phyloP scores from a whole-genome alignment of 2,329 filamentous ascomycete genomes.

The Akanthomyces lecanii region DNA sequence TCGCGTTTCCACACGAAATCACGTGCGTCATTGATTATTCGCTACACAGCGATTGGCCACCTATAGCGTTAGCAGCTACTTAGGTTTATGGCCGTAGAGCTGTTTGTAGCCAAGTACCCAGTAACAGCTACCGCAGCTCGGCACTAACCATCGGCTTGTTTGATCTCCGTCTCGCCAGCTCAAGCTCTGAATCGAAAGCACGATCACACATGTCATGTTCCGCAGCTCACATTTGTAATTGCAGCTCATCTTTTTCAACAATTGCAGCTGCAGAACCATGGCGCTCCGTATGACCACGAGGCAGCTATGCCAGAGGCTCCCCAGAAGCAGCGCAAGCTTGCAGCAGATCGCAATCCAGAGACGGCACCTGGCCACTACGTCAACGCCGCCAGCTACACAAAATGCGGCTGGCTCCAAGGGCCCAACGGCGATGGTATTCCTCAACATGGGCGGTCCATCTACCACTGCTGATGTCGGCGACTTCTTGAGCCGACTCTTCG shows the following conservation, averaged over 20 bases:
- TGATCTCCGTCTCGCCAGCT: slow-evolving; percentile 10
- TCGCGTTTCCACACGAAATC: slow-evolving; percentile 14
- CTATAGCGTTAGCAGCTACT: slow-evolving; percentile 1
- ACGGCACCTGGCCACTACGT: slow-evolving; percentile 34
- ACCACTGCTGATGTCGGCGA: slow-evolving; percentile 82
- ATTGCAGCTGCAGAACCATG: slow-evolving; percentile 27
- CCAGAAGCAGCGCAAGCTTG: slow-evolving; percentile 22
- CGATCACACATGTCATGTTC: not conserved
- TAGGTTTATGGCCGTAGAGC: not conserved
- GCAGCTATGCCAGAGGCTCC: slow-evolving; percentile 32
- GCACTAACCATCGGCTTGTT: slow-evolving; percentile 9
- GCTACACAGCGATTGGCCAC: slow-evolving; percentile 7
- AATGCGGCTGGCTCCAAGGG: slow-evolving; percentile 66
- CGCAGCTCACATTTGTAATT: not conserved
- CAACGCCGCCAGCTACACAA: slow-evolving; percentile 73
- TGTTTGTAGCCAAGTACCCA: not conserved
- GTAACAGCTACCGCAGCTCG: slow-evolving; percentile 7
- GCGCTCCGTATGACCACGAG: slow-evolving; percentile 36
- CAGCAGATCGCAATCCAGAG: slow-evolving; percentile 30
- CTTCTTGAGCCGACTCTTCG: slow-evolving; percentile 89
- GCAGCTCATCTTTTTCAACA: not conserved
- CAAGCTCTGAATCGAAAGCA: slow-evolving; percentile 10
- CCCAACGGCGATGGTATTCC: slow-evolving; percentile 95
- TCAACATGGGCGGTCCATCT: slow-evolving; percentile 97
- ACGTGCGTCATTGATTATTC: slow-evolving; percentile 14